Conservation (phyloP, 2,329 filamentous ascomycete genomes). For the Ascochyta rabiei region DNA sequence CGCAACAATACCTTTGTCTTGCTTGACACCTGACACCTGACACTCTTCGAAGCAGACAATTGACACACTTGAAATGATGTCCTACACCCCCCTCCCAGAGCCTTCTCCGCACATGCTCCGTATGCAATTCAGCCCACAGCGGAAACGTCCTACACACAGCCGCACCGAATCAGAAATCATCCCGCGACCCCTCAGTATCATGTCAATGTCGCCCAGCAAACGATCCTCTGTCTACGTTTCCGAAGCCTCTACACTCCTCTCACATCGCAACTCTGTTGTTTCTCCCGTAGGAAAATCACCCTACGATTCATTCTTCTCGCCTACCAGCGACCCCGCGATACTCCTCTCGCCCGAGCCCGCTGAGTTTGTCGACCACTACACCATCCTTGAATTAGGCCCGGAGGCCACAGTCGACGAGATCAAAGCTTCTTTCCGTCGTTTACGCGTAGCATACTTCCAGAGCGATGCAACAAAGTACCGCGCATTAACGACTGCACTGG, state of each 20-base stretch:
- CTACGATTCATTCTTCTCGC: conserved; percentile 20
- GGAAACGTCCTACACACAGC: conserved; percentile 27
- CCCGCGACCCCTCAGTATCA: conserved; percentile 27
- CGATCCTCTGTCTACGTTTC: conserved; percentile 36
- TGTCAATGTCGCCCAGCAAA: conserved; percentile 27
- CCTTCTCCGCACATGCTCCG: conserved; percentile 23
- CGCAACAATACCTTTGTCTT: conserved; percentile 16
- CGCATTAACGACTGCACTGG: conserved; percentile 38
- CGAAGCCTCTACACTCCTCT: conserved; percentile 31
- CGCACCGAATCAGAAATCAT: conserved; percentile 34
- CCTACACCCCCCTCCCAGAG: conserved; percentile 27
- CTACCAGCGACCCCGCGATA: conserved; percentile 18
- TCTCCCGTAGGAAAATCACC: conserved; percentile 21
- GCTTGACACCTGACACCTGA: conserved; percentile 12
- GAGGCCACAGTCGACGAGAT: conserved; percentile 40
- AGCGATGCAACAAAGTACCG: conserved; percentile 38
- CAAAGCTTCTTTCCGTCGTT: conserved; percentile 33
- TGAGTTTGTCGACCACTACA: conserved; percentile 41
- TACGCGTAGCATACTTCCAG: conserved; percentile 39
- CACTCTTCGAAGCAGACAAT: conserved; percentile 3
- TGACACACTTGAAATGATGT: conserved; percentile 23
- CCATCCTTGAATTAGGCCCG: conserved; percentile 30
- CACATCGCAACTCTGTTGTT: conserved; percentile 27
- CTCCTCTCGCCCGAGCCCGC: conserved; percentile 9
- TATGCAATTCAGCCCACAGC: conserved; percentile 28